Base-by-base conservation (phyloP, 805 yeast genomes). In the Priceomyces medius region DNA sequence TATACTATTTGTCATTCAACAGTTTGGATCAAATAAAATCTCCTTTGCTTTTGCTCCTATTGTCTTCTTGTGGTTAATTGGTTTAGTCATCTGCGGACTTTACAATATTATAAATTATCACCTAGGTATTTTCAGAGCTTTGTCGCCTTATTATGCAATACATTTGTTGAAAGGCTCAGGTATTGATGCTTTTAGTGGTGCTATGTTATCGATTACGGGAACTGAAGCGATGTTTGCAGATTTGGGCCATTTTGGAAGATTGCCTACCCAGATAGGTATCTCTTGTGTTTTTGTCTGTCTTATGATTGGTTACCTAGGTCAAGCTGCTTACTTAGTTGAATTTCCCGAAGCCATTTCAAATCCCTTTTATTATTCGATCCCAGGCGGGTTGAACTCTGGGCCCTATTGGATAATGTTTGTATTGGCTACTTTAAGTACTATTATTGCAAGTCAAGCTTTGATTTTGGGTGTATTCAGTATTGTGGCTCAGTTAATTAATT, bases 141-240 rank as follows among this genome's bases (percentile, higher is more conserved):
- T 79, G 40, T 76, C 73, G 18, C 85, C 85, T 1, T 57, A 61
- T 38, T 72, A 73, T 49, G 84, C 83, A 1, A 63, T 77, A 37
- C 49, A 62, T n/a, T 66, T 68, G 28, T 56, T 80, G 45, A 61
- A 53, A 35, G 47, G 53, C 8, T 65, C 69, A 3, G 69, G 67
- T 16, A 59, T 74, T 20, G 77, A 72, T 51, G 60, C 67, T 2
- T 60, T 80, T 23, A 70, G 77, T 8, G 73, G 77, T 3, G 75
- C 77, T 3, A 71, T 79, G 75, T 69, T 80, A 33, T 63, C 79
- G 1, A 58, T 80, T 19, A 79, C 85, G 0, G 85, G 85, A 23
- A 64, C 76, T 3, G 85, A 80, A 47, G 83, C 84, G 5, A 74
- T 80, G 80, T 80, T 80, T 60, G 81, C 83, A 2, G 84, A 80